Conservation (phyloP, 306 rosid genomes). For the Dryas octopetala region DNA sequence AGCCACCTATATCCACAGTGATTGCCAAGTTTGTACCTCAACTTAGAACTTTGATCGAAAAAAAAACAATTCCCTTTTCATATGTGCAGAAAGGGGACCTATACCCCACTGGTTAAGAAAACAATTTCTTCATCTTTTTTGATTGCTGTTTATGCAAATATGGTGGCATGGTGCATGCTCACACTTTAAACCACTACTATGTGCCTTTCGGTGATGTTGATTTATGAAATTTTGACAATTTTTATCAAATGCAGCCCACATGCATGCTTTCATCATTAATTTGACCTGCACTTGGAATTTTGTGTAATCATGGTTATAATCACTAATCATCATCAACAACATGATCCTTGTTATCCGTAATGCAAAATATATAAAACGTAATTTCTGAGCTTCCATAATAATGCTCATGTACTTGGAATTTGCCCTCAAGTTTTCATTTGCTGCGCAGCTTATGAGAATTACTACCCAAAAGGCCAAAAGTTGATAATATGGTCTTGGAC, state of each 20-base stretch:
- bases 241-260: conserved; percentile 21
- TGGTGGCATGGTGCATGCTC: conserved; percentile 13
- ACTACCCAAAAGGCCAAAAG: no score
- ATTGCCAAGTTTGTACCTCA: neutral
- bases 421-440: no score
- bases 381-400: neutral
- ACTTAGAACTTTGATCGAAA: no score
- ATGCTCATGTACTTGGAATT: no score
- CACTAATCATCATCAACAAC: conserved; percentile 40
- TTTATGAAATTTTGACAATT: conserved; percentile 23
- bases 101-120: neutral
- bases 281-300: conserved; percentile 51
- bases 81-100: neutral
- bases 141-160: conserved; percentile 30
- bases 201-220: conserved; percentile 71
- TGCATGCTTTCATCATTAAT: conserved; percentile 63
- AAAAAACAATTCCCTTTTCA: no score
- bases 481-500: no score
- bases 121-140: neutral
- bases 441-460: no score
- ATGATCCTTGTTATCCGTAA: conserved; percentile 8
- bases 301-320: conserved; percentile 43
- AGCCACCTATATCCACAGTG: neutral
- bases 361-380: neutral
- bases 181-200: conserved; percentile 13